phyloP scores from a whole-genome alignment of 331 rosid genomes.

The Acacia concinna region DNA sequence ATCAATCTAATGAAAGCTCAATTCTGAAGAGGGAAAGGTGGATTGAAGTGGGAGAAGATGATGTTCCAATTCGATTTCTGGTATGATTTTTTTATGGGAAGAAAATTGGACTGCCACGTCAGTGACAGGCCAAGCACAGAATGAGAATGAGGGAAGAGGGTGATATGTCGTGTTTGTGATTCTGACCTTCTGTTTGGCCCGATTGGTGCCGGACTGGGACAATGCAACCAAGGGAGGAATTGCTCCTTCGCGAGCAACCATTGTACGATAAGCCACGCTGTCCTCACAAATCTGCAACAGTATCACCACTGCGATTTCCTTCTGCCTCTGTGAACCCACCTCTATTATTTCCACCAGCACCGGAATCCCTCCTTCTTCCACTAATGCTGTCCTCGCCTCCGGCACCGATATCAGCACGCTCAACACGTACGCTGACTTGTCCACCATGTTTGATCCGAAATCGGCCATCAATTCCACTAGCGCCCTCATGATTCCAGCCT shows the following conservation, averaged over 20 bases:
- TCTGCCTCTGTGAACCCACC: conserved; percentile 87
- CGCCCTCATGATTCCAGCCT: conserved; percentile 87
- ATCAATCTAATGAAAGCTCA: neutral
- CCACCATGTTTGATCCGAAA: conserved; percentile 91
- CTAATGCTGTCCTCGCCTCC: conserved; percentile 73
- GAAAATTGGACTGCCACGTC: neutral
- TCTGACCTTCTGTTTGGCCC: conserved; percentile 95
- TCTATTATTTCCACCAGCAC: conserved; percentile 88
- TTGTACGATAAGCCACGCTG: conserved; percentile 51
- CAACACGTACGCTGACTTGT: conserved; percentile 82
- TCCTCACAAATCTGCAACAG: conserved; percentile 82
- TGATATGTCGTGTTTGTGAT: neutral
- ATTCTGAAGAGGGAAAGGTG: neutral
- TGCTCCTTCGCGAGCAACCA: conserved; percentile 98
- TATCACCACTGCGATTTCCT: conserved; percentile 80
- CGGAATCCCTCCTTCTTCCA: conserved; percentile 90
- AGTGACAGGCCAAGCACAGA: neutral
- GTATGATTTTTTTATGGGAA: neutral
- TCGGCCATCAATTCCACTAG: conserved; percentile 95
- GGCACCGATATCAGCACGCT: conserved; percentile 70
- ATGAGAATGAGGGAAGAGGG: neutral
- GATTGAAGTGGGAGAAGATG: neutral
- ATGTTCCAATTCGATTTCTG: neutral
- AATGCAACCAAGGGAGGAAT: conserved; percentile 89
- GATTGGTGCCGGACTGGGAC: conserved; percentile 90